A percentile compares a stretch with the other conserved stretches of the same genome.
Evolutionary conservation across 345 rosid genomes (phyloP).

Genomic region (Salix exigua): DNA sequence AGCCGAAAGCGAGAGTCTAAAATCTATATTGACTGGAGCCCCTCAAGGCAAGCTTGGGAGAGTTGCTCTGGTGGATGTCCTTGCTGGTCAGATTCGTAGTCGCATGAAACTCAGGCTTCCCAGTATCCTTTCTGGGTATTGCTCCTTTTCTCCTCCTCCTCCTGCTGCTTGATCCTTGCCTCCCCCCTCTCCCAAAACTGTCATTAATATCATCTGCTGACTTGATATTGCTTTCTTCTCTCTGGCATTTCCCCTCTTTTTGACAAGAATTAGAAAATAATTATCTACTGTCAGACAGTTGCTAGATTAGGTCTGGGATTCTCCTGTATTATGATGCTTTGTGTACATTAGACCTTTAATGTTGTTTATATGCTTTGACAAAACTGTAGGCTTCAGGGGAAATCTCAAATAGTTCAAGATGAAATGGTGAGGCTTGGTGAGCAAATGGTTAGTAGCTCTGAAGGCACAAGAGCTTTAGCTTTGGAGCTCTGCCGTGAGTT

Average conservation of each 20-base stretch:
- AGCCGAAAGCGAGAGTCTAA: slow-evolving; percentile 92
- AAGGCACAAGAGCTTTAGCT: slow-evolving; percentile 95
- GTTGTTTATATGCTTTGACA: not conserved
- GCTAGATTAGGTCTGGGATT: not conserved
- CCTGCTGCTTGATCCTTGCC: not conserved
- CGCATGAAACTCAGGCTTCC: slow-evolving; percentile 96
- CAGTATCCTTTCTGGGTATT: slow-evolving; percentile 87
- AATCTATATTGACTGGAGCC: slow-evolving; percentile 73
- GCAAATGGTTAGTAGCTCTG: slow-evolving; percentile 73
- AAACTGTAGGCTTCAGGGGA: slow-evolving; percentile 78
- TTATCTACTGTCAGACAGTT: not conserved
- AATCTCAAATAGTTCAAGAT: slow-evolving; percentile 80
- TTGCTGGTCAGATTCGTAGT: slow-evolving; percentile 86
- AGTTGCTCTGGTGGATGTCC: slow-evolving; percentile 82
- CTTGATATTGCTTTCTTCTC: not conserved
- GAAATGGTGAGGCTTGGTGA: slow-evolving; percentile 87
- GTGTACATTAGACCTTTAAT: not conserved
- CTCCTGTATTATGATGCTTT: not conserved
- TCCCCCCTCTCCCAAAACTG: not conserved
- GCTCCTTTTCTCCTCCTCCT: not conserved
- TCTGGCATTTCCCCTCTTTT: not conserved
- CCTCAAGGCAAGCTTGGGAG: slow-evolving; percentile 93
- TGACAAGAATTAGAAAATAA: not conserved
- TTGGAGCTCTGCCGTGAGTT: slow-evolving; percentile 99
- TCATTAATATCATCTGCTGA: not conserved